Percentiles rank a stretch among this genome's conserved stretches.
Evolutionary conservation across 2,329 filamentous ascomycete genomes (phyloP).

Genomic region (Hypoxylon sp.): DNA sequence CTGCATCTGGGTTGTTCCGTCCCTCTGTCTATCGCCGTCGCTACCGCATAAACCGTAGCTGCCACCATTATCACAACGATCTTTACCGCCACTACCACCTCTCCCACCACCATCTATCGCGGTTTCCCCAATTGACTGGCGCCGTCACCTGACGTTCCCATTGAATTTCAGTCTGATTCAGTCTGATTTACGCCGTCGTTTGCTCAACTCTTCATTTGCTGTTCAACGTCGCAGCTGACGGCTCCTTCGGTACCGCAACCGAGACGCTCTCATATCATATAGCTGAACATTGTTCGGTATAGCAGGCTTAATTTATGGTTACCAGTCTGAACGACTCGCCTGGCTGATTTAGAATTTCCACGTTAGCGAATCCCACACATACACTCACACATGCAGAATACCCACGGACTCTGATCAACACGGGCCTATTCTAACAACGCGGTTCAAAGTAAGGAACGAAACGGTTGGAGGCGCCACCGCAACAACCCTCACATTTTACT

Average conservation of each 20-base stretch:
- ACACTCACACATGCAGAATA: conserved; percentile 25
- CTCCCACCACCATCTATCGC: conserved; percentile 15
- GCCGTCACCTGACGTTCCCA: conserved; percentile 36
- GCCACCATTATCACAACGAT: conserved; percentile 16
- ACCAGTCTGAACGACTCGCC: conserved; percentile 19
- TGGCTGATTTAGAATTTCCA: conserved; percentile 23
- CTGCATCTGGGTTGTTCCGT: conserved; percentile 12
- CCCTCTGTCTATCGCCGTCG: conserved; percentile 7
- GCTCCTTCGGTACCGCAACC: conserved; percentile 38
- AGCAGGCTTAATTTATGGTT: conserved; percentile 25
- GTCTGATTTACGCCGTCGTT: conserved; percentile 32
- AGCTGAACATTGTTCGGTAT: conserved; percentile 21
- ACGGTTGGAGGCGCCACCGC: conserved; percentile 37
- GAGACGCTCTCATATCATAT: conserved; percentile 22
- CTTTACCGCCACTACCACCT: conserved; percentile 19
- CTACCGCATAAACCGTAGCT: conserved; percentile 6
- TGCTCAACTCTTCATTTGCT: conserved; percentile 36
- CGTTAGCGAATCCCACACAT: conserved; percentile 29
- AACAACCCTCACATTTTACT: conserved; percentile 43
- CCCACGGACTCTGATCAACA: conserved; percentile 46
- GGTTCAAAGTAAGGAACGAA: conserved; percentile 37
- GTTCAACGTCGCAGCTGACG: conserved; percentile 39
- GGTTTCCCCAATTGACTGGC: conserved; percentile 31
- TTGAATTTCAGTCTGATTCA: conserved; percentile 45
- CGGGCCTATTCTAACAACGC: conserved; percentile 37